Evolutionary conservation across 176 grass and related monocot species (phyloP), one percentile per base, ranked within the genome.

Genomic region (Sorghum bicolor): DNA sequence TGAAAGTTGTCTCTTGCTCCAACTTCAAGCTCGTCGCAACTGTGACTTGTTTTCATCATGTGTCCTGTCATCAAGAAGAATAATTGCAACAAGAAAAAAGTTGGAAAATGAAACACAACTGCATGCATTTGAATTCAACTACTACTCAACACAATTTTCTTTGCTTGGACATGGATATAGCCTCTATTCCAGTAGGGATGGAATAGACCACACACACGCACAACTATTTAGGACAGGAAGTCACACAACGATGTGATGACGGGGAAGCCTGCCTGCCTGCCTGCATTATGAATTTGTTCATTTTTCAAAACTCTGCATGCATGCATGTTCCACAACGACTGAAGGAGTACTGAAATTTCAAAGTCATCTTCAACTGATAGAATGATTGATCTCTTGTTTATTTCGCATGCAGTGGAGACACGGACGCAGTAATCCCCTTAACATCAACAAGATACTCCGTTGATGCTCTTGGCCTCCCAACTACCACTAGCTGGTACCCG

Each of bases 391-490:
- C 5, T 13, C 28, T 22, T 24, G 40, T 37, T 68, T 74, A 69
- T 88, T 52, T 74, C 16, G 15, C 16, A n/a, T n/a, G 14, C 86
- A 97, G 92, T 52, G 94, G 94, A 50, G 94, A 97, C 32, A 97
- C 94, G 19, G 92, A 94, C 15, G 74, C 90, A 11, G 89, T 94
- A 74, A 81, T 97, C 26, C 92, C 92, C 2, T 50, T 97, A 77
- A 97, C 90, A 38, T 84, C 89, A 39, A 94, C 94, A 3, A 97
- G 94, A 81, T 91, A 97, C 64, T 94, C 92, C 25, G 75, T 97
- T 61, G 90, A 89, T 38, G 87, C 90, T 78, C 85, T 94, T 43
- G 89, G 84, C 24, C 83, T 94, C 70, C 45, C 84, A 55, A 94
- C 92, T 12, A 8, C 43, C 12, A 38, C 15, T 5, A 87, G 53